Base-by-base conservation (phyloP, 139 green algal species). In the Volvox africanus region DNA sequence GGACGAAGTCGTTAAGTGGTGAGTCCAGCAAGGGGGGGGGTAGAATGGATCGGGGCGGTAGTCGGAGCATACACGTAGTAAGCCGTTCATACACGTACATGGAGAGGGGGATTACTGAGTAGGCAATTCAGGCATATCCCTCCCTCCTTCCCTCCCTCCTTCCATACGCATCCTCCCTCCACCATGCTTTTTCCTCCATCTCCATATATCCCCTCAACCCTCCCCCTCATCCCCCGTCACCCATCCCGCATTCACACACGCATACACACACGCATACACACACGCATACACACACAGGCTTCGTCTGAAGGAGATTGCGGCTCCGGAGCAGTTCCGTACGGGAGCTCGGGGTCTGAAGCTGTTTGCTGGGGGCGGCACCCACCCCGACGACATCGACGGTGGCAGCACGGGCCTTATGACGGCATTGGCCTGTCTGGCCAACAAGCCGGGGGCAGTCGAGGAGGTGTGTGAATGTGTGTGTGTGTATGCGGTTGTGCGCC, bases 351-450 rank as follows among this genome's bases (percentile, higher is more conserved):
- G 86, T 11, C 69, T 90, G 9, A 50, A 55, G n/a, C 69, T 90
- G 21, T 90, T 90, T 30, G 30, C 86, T 19, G 86, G 73, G 30
- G 73, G 86, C 44, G 85, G 85, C 85, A 89, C 85, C 1, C 85
- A 89, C 85, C 85, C 85, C 0, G 69, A 89, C 69, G 85, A 89
- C 68, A 89, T 89, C 85, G 85, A 89, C 36, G 85, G 85, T n/a
- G 21, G 37, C 67, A 61, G 37, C 36, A 82, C 24, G 37, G 85
- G 85, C 69, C 85, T 89, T 20, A 82, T 89, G 85, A 71, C 81
- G 85, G 85, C 85, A 21, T 28, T 61, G 37, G 85, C 85, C 6
- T 89, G 85, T 68, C 69, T 89, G 28, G 85, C 85, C 28, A 89
- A 89, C 85, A 82, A 82, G 85, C 85, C 85, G 28, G 69, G 69